phyloP scores from a whole-genome alignment of 2,329 filamentous ascomycete species.

The Colletotrichum tofieldiae region DNA sequence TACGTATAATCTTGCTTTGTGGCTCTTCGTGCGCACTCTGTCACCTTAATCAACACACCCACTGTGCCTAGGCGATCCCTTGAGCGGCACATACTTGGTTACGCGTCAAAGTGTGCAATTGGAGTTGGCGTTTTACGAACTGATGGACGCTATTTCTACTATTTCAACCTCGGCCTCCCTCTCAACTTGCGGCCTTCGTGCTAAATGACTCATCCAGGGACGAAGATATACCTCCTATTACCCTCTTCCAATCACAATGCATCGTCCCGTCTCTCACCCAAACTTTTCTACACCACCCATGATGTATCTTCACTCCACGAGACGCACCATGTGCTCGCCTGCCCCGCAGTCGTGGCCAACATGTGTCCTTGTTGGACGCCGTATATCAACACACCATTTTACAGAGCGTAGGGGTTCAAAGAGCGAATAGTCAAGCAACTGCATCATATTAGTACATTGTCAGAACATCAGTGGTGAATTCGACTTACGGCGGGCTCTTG shows the following conservation, averaged over 20 bases:
- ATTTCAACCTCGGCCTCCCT: constrained; percentile 36
- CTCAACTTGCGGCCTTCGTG: constrained; percentile 25
- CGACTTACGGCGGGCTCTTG: constrained; percentile 98
- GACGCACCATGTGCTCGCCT: neutral
- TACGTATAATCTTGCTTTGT: constrained; percentile 5
- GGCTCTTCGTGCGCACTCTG: neutral
- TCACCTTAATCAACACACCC: neutral
- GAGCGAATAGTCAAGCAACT: constrained; percentile 89
- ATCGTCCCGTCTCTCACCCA: constrained; percentile 34
- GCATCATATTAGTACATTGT: constrained; percentile 55
- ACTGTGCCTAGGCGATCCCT: neutral
- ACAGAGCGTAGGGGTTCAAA: constrained; percentile 83
- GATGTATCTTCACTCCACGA: constrained; percentile 4
- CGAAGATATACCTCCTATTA: constrained; percentile 40
- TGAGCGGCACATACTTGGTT: neutral
- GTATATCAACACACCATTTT: constrained; percentile 44
- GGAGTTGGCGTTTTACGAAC: constrained; percentile 39
- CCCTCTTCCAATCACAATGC: constrained; percentile 22
- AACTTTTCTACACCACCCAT: constrained; percentile 39
- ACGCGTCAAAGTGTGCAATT: constrained; percentile 19
- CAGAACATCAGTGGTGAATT: constrained; percentile 7
- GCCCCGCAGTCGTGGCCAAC: constrained; percentile 6
- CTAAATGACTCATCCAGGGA: constrained; percentile 42
- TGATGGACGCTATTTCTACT: constrained; percentile 42
- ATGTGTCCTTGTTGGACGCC: constrained; percentile 9